These are phyloP conservation scores for Alnus glutinosa DNA, from an alignment of 306 rosid species.

Conservation along the genomic window DNA sequence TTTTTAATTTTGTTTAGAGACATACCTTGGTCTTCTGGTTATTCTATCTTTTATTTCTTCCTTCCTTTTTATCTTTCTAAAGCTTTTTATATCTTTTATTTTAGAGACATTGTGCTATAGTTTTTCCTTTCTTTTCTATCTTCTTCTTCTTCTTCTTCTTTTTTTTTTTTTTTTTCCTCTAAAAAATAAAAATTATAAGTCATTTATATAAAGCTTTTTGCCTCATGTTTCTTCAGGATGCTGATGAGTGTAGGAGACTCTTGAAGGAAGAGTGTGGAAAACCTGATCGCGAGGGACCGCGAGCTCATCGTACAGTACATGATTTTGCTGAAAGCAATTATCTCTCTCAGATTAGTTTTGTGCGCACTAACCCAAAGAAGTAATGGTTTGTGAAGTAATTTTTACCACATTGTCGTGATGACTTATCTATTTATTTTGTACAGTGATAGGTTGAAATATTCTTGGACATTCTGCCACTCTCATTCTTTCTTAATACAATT, in stretches of 20 bases:
- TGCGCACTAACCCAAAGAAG: slow-evolving; percentile 43
- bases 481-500: neutral
- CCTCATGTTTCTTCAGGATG: slow-evolving; percentile 56
- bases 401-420: neutral
- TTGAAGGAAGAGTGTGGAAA: slow-evolving; percentile 50
- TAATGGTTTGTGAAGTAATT: slow-evolving; percentile 41
- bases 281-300: slow-evolving; percentile 58
- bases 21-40: neutral
- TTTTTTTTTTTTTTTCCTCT: neutral
- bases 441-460: neutral
- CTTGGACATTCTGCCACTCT: neutral
- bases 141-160: neutral
- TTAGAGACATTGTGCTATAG: no score
- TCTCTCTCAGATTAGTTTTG: slow-evolving; percentile 69
- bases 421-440: neutral
- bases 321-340: slow-evolving; percentile 87
- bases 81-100: neutral
- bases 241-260: slow-evolving; percentile 56
- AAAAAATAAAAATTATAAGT: neutral
- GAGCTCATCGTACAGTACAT: slow-evolving; percentile 74
- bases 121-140: neutral
- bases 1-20: neutral
- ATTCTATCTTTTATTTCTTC: neutral
- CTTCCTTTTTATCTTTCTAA: neutral
- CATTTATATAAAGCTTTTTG: slow-evolving; percentile 7